Conservation (phyloP, 371 early-diverging fungal species). For the Furculomyces boomerangus region DNA sequence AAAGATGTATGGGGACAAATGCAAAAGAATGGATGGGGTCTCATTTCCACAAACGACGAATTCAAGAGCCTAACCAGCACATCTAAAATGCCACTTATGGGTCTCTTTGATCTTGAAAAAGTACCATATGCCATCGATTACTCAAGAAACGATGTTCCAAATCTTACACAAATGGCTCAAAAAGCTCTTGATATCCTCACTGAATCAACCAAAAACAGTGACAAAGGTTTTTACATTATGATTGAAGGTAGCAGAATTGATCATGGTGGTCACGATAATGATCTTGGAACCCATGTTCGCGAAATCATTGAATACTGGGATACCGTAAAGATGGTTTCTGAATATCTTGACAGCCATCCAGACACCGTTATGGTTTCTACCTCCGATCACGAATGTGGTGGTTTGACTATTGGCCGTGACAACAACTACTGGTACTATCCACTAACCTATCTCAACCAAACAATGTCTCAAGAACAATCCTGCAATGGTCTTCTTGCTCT, state of each 20-base stretch:
- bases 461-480: background rate
- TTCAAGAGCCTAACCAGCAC: conserved; percentile 34
- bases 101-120: conserved; percentile 50
- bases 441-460: background rate
- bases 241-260: conserved; percentile 48
- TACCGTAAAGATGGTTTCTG: conserved; percentile 31
- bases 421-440: conserved; percentile 1
- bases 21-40: conserved; percentile 34
- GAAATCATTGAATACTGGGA: conserved; percentile 58
- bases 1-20: conserved; percentile 36
- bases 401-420: conserved; percentile 22
- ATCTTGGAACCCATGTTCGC: conserved; percentile 53
- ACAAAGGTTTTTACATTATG: conserved; percentile 45
- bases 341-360: conserved; percentile 40
- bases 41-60: conserved; percentile 26
- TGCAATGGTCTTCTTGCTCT: background rate
- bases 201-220: conserved; percentile 14
- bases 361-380: conserved; percentile 51
- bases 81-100: conserved; percentile 46
- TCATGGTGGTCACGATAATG: conserved; percentile 36
- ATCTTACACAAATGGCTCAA: conserved; percentile 48
- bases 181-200: conserved; percentile 43
- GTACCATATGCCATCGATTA: conserved; percentile 71
- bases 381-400: conserved; percentile 39
- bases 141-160: conserved; percentile 36